Conservation (phyloP, 1,139 yeast genomes). For the Hyphopichia wangnamkhiaoensis region DNA sequence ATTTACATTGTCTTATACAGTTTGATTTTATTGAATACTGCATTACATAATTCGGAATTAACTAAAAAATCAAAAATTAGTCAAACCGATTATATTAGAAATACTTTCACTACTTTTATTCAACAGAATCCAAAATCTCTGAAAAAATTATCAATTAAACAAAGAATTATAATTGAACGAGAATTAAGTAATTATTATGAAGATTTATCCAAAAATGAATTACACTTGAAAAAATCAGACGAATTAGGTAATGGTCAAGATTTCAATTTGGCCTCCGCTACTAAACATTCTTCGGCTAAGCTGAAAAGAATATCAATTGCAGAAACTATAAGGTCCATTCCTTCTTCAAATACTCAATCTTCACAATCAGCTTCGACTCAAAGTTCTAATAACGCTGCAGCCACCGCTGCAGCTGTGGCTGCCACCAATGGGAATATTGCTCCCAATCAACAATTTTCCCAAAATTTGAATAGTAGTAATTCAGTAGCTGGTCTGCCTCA, state of each 20-base stretch:
- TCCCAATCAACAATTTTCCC: constrained; percentile 6
- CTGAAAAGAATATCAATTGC: constrained; percentile 6
- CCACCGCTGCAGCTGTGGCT: constrained; percentile 6
- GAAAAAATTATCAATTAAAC: constrained; percentile 37
- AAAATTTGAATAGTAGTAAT: constrained; percentile 5
- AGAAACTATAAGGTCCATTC: constrained; percentile 5
- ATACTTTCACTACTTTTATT: constrained; percentile 51
- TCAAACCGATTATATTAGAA: constrained; percentile 54
- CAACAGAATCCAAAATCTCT: constrained; percentile 35
- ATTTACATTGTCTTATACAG: constrained; percentile 76
- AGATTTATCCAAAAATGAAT: constrained; percentile 38
- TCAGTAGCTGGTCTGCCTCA: constrained; percentile 8
- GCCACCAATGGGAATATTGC: constrained; percentile 2
- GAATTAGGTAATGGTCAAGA: constrained; percentile 5
- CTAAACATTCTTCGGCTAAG: neutral
- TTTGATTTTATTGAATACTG: constrained; percentile 70
- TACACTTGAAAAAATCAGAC: constrained; percentile 38
- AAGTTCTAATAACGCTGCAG: constrained; percentile 4
- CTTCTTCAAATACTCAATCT: constrained; percentile 3
- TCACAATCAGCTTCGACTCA: neutral
- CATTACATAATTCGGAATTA: constrained; percentile 56
- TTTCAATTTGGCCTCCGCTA: neutral
- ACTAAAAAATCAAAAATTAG: constrained; percentile 42
- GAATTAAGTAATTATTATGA: constrained; percentile 46
- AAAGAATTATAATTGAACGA: constrained; percentile 43